Conservation (phyloP, 2,329 filamentous ascomycete genomes). For the Microcyclosporella mali region DNA sequence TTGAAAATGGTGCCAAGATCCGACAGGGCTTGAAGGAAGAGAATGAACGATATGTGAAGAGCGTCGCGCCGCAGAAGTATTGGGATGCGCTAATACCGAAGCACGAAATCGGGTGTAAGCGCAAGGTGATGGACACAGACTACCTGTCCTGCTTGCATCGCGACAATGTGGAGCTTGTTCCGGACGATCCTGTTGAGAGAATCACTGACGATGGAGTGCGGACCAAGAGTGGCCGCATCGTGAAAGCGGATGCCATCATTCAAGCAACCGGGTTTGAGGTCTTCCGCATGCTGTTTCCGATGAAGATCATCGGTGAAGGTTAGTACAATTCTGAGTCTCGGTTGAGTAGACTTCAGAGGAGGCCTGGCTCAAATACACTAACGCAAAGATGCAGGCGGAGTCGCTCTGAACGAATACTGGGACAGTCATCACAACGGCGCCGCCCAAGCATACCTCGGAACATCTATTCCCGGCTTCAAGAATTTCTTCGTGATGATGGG, state of each 20-base stretch:
- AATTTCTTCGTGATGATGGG: constrained; percentile 40
- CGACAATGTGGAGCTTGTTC: constrained; percentile 39
- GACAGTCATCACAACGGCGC: constrained; percentile 28
- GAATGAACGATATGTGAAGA: constrained; percentile 40
- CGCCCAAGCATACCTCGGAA: constrained; percentile 45
- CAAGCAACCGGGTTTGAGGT: constrained; percentile 48
- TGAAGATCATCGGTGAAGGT: neutral
- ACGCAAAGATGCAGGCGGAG: constrained; percentile 31
- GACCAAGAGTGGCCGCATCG: constrained; percentile 34
- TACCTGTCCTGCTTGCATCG: constrained; percentile 41
- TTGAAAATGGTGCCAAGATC: constrained; percentile 33
- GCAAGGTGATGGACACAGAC: constrained; percentile 44
- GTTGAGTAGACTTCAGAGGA: too few species aligned
- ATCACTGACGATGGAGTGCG: constrained; percentile 36
- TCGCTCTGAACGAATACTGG: constrained; percentile 39
- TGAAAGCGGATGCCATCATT: constrained; percentile 43
- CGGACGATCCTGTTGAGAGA: constrained; percentile 36
- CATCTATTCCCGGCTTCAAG: constrained; percentile 43
- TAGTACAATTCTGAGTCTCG: too few species aligned
- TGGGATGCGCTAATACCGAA: constrained; percentile 40
- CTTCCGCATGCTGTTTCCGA: constrained; percentile 40
- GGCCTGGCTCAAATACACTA: neutral
- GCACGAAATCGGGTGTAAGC: constrained; percentile 44
- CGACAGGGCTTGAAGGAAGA: constrained; percentile 34
- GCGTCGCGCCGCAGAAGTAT: constrained; percentile 35